A percentile compares a stretch with the other conserved stretches of the same genome.
Conservation (phyloP, 805 yeast genomes). For the Lipomyces kockii region DNA sequence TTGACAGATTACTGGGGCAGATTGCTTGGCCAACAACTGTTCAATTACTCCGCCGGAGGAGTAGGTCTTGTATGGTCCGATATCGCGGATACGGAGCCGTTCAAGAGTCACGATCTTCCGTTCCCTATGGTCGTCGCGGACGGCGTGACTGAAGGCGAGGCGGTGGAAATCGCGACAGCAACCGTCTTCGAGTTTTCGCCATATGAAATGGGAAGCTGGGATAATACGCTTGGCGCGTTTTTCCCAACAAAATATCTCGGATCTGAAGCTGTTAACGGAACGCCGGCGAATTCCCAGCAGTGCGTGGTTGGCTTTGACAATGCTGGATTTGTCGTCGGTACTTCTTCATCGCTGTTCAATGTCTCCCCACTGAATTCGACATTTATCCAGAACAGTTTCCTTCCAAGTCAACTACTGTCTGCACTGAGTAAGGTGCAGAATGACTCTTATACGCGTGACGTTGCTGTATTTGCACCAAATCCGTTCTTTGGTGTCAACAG, state of each 20-base stretch:
- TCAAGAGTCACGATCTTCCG: conserved; percentile 66
- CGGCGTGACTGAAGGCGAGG: conserved; percentile 52
- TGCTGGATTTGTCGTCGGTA: conserved; percentile 71
- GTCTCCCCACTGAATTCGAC: conserved; percentile 25
- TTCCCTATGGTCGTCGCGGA: conserved; percentile 66
- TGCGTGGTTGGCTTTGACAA: conserved; percentile 76
- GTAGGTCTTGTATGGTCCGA: conserved; percentile 64
- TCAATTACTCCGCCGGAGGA: conserved; percentile 64
- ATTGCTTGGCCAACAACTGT: conserved; percentile 71
- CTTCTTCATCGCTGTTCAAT: conserved; percentile 55
- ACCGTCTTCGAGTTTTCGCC: conserved; percentile 61
- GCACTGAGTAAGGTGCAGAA: conserved; percentile 45
- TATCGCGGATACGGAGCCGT: conserved; percentile 63
- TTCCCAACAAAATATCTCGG: conserved; percentile 75
- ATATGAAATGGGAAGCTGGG: conserved; percentile 86
- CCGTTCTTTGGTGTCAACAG: conserved; percentile 55
- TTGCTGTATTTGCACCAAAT: conserved; percentile 73
- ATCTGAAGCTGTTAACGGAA: conserved; percentile 63
- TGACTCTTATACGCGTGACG: conserved; percentile 47
- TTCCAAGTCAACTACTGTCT: conserved; percentile 44
- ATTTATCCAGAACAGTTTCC: conserved; percentile 17
- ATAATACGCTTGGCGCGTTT: conserved; percentile 68
- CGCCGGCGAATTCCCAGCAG: conserved; percentile 49
- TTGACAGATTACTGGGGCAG: conserved; percentile 84
- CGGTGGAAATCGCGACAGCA: conserved; percentile 63